These are phyloP conservation scores for Isoetes engelmannii DNA, from an alignment of 83 land plant species.

Conservation along the genomic window DNA sequence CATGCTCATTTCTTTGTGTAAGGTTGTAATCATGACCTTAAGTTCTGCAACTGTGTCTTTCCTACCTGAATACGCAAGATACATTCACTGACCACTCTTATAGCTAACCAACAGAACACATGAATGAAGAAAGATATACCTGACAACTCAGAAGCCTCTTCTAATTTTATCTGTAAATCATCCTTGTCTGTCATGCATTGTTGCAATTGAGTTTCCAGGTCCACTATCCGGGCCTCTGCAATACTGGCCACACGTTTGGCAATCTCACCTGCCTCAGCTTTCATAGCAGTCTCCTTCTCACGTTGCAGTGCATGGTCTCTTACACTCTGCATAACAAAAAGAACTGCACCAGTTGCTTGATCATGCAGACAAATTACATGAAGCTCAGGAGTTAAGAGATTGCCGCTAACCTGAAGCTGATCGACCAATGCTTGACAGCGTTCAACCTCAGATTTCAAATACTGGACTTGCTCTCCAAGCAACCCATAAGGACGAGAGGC, in stretches of 20 bases:
- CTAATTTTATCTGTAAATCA: slow-evolving; percentile 45
- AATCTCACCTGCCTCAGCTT: slow-evolving; percentile 61
- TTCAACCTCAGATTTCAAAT: slow-evolving; percentile 54
- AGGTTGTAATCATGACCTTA: slow-evolving; percentile 65
- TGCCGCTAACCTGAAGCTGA: slow-evolving; percentile 65
- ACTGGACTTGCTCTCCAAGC: slow-evolving; percentile 57
- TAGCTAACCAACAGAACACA: slow-evolving; percentile 7
- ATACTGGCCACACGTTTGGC: slow-evolving; percentile 41
- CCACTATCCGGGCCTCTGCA: slow-evolving; percentile 45
- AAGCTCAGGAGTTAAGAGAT: not conserved
- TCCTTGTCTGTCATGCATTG: slow-evolving; percentile 44
- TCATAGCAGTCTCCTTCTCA: slow-evolving; percentile 55
- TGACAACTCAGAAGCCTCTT: slow-evolving; percentile 45
- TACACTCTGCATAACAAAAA: slow-evolving; percentile 47
- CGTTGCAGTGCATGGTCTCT: slow-evolving; percentile 51
- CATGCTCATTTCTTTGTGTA: slow-evolving; percentile 67
- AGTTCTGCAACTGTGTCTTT: slow-evolving; percentile 72
- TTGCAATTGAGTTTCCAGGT: slow-evolving; percentile 51
- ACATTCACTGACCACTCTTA: not conserved
- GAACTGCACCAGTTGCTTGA: not conserved
- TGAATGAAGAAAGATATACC: not conserved
- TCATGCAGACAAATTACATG: not conserved
- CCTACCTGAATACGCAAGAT: slow-evolving; percentile 41
- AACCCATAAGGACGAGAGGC: slow-evolving; percentile 55
- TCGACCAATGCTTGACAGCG: slow-evolving; percentile 48